Base-by-base conservation (phyloP, 139 green algal species). In the Protoeuglena noctilucae region DNA sequence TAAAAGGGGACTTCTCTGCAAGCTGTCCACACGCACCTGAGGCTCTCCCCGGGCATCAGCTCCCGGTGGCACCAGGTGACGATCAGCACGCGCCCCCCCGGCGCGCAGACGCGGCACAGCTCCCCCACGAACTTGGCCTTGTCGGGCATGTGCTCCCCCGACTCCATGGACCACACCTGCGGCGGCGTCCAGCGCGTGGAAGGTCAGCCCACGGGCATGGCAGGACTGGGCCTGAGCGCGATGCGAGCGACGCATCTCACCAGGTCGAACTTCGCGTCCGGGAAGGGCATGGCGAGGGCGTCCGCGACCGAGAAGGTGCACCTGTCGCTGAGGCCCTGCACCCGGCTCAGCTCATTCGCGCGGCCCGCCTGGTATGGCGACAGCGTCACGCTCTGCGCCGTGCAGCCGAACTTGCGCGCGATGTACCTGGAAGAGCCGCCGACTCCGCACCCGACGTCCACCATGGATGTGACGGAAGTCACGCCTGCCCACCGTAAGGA, bases 381-480 rank as follows among this genome's bases (percentile, higher is more conserved):
- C 1, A 98, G 76, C 2, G 89, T 97, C 68, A 98, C 88, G 48
- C 88, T 88, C 4, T 57, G 53, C 0, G 77, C 54, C 0, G 29
- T 64, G 58, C 67, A 77, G 24, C 70, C 73, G 53, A 64, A 83
- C 74, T 93, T 93, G 30, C 67, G 57, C 2, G 76, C 61, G 16
- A 98, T 77, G 73, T 96, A 68, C 2, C 90, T 65, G 50, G 75
- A 86, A 64, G 71, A 87, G 51, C 90, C 90, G 23, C 90, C 90
- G 16, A 98, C 85, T 60, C 90, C 90, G 64, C 90, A 98, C 0
- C 90, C 90, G 1, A 98, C 82, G 57, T 98, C 90, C 17, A 98
- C 76, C 68, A 94, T 83, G 65, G 79, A 65, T 0, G 24, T 67
- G 5, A 65, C 78, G 1, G n/a, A 22, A 2, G 43, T 58, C 3